Conservation (phyloP, 495 filamentous ascomycete genomes). For the Saxophila tyrrhenica region DNA sequence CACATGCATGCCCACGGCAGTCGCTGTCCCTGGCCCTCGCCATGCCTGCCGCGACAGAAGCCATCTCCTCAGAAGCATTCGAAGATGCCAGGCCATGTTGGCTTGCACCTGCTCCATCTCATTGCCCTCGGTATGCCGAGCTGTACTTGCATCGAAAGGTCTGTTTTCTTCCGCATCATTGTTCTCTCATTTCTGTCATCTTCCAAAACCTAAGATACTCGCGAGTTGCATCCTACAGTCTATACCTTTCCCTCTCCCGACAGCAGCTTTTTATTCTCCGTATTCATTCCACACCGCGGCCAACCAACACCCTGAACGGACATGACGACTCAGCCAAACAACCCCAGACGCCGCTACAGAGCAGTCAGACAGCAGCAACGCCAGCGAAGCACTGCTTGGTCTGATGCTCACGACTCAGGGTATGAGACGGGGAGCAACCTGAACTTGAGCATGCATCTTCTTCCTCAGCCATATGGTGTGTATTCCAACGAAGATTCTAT, state of each 20-base stretch:
- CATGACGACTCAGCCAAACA: background rate
- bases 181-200: background rate
- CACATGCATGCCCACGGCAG: no score
- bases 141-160: background rate
- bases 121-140: background rate
- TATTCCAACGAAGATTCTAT: background rate
- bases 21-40: no score
- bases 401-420: background rate
- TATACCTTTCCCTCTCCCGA: background rate
- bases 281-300: background rate
- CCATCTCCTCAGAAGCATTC: no score
- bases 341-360: background rate
- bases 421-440: background rate
- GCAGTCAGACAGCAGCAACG: background rate
- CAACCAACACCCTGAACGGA: background rate
- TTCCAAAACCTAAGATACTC: background rate
- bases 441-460: constrained; percentile 14
- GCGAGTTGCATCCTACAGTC: background rate
- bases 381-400: background rate
- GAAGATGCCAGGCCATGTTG: no score
- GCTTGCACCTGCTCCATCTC: no score
- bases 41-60: no score
- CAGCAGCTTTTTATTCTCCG: background rate
- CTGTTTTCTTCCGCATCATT: background rate
- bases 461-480: constrained; percentile 3